Evolutionary conservation across 139 green algal genomes (phyloP).

Genomic region (Nannochloris sp.): DNA sequence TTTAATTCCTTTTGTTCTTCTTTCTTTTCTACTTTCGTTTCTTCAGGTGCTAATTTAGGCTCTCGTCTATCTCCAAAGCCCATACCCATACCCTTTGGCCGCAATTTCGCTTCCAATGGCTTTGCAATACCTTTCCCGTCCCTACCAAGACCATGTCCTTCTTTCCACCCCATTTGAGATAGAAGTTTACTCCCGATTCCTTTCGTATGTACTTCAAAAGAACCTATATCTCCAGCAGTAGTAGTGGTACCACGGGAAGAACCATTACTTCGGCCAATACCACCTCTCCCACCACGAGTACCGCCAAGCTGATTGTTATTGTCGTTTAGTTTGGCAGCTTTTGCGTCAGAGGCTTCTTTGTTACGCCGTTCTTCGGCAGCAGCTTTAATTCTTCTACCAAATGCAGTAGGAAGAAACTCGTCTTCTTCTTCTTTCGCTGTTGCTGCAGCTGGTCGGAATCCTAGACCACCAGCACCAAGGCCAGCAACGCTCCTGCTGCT

Average conservation of each 20-base stretch:
- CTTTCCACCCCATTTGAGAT: constrained; percentile 88
- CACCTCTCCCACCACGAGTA: constrained; percentile 12
- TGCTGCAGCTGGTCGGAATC: background rate
- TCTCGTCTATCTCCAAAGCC: constrained; percentile 69
- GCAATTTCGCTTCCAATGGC: constrained; percentile 77
- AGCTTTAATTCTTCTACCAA: constrained; percentile 55
- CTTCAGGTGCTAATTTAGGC: constrained; percentile 35
- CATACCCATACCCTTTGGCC: constrained; percentile 92
- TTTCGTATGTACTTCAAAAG: constrained; percentile 91
- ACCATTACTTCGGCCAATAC: constrained; percentile 20
- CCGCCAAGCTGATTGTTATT: too few species aligned
- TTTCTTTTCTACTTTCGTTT: constrained; percentile 1
- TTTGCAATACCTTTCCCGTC: constrained; percentile 66
- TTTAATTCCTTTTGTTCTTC: background rate
- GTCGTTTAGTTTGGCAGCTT: too few species aligned
- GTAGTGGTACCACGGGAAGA: background rate
- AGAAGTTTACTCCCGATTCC: constrained; percentile 92
- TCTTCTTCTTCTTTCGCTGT: constrained; percentile 37
- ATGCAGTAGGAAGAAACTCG: constrained; percentile 64
- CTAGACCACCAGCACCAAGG: background rate
- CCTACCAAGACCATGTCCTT: constrained; percentile 60
- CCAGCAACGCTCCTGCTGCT: background rate
- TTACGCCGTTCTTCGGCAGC: constrained; percentile 27
- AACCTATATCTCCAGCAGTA: constrained; percentile 36
- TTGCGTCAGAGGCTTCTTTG: background rate